These are phyloP conservation scores for Ormosia semicastrata DNA, from an alignment of 306 rosid species.

Conservation along the genomic window DNA sequence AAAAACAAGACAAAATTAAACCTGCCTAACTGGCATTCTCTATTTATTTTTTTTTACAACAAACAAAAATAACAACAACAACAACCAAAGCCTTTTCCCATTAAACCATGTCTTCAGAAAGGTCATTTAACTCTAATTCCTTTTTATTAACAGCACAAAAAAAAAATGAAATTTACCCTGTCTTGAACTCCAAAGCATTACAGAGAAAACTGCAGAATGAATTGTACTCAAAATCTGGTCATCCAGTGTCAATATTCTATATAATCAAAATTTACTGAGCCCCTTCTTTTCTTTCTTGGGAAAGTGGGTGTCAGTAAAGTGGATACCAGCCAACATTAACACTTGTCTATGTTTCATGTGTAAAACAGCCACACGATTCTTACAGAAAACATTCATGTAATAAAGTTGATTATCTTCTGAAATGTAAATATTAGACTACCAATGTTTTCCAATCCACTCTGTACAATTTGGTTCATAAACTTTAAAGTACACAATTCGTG, in stretches of 20 bases:
- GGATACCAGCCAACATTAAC: neutral
- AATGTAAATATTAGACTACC: neutral
- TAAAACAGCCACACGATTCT: neutral
- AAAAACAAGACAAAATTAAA: constrained; percentile 1
- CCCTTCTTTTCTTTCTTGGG: neutral
- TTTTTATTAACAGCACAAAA: neutral
- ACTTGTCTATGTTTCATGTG: neutral
- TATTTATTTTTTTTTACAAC: neutral
- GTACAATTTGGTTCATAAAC: neutral
- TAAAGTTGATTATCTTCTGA: neutral
- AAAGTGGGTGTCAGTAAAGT: neutral
- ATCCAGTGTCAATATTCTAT: neutral
- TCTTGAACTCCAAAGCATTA: neutral
- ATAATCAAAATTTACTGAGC: constrained; percentile 11
- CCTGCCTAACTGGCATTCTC: neutral
- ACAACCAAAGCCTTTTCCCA: too few species aligned
- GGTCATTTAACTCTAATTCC: too few species aligned
- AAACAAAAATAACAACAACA: too few species aligned
- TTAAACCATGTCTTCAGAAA: too few species aligned
- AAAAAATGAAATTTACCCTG: neutral
- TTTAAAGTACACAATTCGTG: neutral
- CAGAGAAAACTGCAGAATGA: neutral
- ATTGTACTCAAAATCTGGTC: neutral
- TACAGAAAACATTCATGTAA: neutral
- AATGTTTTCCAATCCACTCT: neutral